These are phyloP conservation scores for Lyophyllum atratum DNA, from an alignment of 768 basidiomycete genomes.

Conservation along the genomic window DNA sequence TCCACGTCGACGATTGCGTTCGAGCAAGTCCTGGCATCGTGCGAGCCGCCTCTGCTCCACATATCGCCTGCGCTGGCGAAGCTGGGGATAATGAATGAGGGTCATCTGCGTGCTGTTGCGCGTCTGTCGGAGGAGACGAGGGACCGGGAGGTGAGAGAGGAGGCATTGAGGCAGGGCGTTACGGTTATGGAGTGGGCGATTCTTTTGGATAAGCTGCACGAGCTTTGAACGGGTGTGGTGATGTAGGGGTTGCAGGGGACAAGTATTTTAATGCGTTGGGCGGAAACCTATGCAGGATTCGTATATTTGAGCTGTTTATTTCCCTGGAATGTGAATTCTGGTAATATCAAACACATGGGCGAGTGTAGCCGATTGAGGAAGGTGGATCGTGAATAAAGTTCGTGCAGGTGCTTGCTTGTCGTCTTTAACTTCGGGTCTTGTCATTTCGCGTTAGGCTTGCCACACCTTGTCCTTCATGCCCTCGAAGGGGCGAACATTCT, in stretches of 20 bases:
- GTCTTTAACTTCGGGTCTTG: too few relatives aligned
- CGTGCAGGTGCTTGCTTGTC: too few relatives aligned
- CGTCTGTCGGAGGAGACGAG: slow-evolving; percentile 65
- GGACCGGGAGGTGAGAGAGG: slow-evolving; percentile 69
- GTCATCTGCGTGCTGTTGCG: slow-evolving; percentile 64
- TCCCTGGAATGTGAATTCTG: neutral
- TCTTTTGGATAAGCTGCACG: slow-evolving; percentile 62
- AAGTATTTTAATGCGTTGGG: neutral
- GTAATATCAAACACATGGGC: too few relatives aligned
- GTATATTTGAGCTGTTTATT: neutral
- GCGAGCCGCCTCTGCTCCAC: slow-evolving; percentile 67
- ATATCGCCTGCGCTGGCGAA: slow-evolving; percentile 55
- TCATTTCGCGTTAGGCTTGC: too few relatives aligned
- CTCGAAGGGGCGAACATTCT: too few relatives aligned
- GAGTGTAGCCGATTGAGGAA: too few relatives aligned
- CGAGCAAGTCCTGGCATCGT: slow-evolving; percentile 57
- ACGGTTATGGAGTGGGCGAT: slow-evolving; percentile 82
- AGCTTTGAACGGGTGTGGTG: neutral
- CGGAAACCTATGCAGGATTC: neutral
- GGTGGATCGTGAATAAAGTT: too few relatives aligned
- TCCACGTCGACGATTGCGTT: slow-evolving; percentile 41
- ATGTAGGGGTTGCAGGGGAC: too few relatives aligned
- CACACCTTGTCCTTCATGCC: too few relatives aligned
- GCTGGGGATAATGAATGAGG: slow-evolving; percentile 60
- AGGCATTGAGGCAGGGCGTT: slow-evolving; percentile 66